phyloP scores from a whole-genome alignment of 305 asterid genomes.

The Fraxinus baroniana region DNA sequence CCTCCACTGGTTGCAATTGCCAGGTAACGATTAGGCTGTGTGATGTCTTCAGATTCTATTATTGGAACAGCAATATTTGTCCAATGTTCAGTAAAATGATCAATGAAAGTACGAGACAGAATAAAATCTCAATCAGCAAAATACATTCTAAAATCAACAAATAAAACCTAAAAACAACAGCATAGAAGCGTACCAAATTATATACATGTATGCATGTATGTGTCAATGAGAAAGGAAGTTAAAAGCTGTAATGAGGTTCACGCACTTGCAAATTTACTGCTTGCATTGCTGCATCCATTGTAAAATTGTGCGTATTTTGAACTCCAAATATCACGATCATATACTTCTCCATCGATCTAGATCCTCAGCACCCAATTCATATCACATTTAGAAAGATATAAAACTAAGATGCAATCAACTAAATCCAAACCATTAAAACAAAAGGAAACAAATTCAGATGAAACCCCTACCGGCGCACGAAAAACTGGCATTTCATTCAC shows the following conservation, averaged over 20 bases:
- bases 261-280: slow-evolving; percentile 69
- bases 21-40: slow-evolving; percentile 64
- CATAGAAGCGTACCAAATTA: slow-evolving; percentile 9
- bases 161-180: slow-evolving; percentile 4
- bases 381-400: slow-evolving; percentile 36
- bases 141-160: slow-evolving; percentile 9
- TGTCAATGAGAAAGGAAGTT: background rate
- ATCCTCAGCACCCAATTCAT: slow-evolving; percentile 44
- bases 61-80: slow-evolving; percentile 18
- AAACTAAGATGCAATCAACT: slow-evolving; percentile 37
- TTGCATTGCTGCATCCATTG: slow-evolving; percentile 79
- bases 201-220: background rate
- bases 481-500: slow-evolving; percentile 24
- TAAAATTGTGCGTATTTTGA: slow-evolving; percentile 56
- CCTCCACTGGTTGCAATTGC: slow-evolving; percentile 97
- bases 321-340: slow-evolving; percentile 73
- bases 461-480: slow-evolving; percentile 49
- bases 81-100: slow-evolving; percentile 2
- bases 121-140: slow-evolving; percentile 13
- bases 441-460: slow-evolving; percentile 4
- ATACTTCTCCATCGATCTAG: slow-evolving; percentile 54
- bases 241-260: slow-evolving; percentile 15
- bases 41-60: slow-evolving; percentile 65
- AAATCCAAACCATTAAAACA: slow-evolving; percentile 9
- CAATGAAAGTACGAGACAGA: slow-evolving; percentile 1